These are phyloP conservation scores for Pezicula radicicola DNA, from an alignment of 2,329 filamentous ascomycete species.

Conservation along the genomic window DNA sequence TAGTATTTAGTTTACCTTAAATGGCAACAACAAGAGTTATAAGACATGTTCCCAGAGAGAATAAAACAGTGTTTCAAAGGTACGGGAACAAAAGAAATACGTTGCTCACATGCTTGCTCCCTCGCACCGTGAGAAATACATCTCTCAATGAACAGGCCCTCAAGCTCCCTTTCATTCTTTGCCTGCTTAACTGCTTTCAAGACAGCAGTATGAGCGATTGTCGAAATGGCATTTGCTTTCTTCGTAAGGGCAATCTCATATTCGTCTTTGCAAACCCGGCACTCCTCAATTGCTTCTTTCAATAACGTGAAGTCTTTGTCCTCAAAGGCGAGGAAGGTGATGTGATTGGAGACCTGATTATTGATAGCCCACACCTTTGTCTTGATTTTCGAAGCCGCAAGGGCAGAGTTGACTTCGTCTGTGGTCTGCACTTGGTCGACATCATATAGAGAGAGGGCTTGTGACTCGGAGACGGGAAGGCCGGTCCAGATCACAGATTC, in stretches of 20 bases:
- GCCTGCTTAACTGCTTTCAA: slow-evolving; percentile 60
- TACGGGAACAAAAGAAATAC: too few species aligned
- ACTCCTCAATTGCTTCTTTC: slow-evolving; percentile 64
- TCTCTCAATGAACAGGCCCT: slow-evolving; percentile 73
- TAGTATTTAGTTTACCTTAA: too few species aligned
- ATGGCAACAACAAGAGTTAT: too few species aligned
- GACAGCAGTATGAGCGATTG: slow-evolving; percentile 62
- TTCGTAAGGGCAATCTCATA: slow-evolving; percentile 72
- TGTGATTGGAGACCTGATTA: slow-evolving; percentile 69
- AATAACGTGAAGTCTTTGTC: slow-evolving; percentile 54
- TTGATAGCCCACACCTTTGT: slow-evolving; percentile 71
- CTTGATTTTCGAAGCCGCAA: slow-evolving; percentile 38
- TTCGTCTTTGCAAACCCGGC: slow-evolving; percentile 69
- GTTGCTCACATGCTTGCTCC: slow-evolving; percentile 64
- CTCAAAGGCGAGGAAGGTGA: slow-evolving; percentile 70
- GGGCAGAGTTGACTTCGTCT: slow-evolving; percentile 69
- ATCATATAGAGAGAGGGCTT: slow-evolving; percentile 76
- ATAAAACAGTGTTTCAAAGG: too few species aligned
- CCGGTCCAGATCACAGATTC: slow-evolving; percentile 93
- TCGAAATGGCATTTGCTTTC: slow-evolving; percentile 69
- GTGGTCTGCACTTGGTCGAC: slow-evolving; percentile 75
- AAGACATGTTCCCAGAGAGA: too few species aligned
- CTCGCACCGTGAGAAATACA: slow-evolving; percentile 74
- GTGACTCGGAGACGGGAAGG: slow-evolving; percentile 71
- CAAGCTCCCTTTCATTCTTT: slow-evolving; percentile 77